These are phyloP conservation scores for Polytrichum formosum DNA, from an alignment of 225 moss, liverwort and hornwort genomes.

Conservation along the genomic window DNA sequence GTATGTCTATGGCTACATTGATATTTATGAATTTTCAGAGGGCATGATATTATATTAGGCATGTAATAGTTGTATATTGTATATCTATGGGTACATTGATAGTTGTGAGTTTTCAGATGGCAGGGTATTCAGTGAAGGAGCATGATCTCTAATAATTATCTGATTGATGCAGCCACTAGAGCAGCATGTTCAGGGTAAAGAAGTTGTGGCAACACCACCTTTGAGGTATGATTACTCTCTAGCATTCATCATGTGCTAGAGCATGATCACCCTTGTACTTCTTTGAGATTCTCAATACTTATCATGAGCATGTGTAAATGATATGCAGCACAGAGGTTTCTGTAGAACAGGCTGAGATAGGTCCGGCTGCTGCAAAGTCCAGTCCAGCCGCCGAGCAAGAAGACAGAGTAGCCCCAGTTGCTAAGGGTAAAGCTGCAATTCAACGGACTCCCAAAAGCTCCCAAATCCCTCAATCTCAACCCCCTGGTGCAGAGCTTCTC, in stretches of 20 bases:
- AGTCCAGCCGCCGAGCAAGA: conserved; percentile 9
- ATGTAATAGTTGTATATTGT: no score
- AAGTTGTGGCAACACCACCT: not conserved
- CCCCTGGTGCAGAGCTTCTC: conserved; percentile 34
- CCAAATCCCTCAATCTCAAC: conserved; percentile 19
- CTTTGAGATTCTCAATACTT: no score
- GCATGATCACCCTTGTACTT: no score
- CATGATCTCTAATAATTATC: no score
- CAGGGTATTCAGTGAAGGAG: no score
- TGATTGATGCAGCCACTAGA: not conserved
- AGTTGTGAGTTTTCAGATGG: no score
- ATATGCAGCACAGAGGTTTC: conserved; percentile 38
- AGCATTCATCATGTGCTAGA: no score
- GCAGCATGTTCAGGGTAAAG: not conserved
- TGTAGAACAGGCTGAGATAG: conserved; percentile 23
- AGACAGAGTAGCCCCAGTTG: conserved; percentile 17
- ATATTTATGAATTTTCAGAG: no score
- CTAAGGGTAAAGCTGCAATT: conserved; percentile 31
- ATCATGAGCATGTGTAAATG: conserved; percentile 12
- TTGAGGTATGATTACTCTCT: not conserved
- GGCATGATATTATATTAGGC: no score
- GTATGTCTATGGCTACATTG: no score
- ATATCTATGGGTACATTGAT: no score
- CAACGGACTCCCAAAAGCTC: conserved; percentile 14
- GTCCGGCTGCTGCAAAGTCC: conserved; percentile 6